A percentile compares a stretch with the other conserved stretches of the same genome.
Evolutionary conservation across 2,329 filamentous ascomycete genomes (phyloP).

Genomic region (Coniochaeta ligniaria): DNA sequence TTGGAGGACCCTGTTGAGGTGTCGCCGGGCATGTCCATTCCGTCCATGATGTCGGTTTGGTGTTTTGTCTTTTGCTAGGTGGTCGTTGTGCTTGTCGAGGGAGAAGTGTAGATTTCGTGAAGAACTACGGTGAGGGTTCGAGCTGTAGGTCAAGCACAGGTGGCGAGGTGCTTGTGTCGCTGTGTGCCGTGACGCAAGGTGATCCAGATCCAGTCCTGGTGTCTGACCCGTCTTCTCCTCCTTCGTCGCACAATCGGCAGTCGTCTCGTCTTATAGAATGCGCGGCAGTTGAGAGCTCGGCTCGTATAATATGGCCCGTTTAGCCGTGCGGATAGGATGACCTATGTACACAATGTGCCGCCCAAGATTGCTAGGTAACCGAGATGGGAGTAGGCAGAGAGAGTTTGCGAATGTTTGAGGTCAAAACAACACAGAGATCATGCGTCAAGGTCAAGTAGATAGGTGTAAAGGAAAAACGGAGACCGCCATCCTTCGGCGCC

Average conservation of each 20-base stretch:
- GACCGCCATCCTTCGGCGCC: neutral
- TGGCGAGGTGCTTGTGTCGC: neutral
- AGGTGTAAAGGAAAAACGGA: neutral
- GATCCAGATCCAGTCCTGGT: neutral
- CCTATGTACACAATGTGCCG: neutral
- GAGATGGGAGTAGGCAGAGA: neutral
- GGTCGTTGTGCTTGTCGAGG: no score
- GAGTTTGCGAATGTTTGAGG: neutral
- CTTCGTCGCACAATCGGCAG: neutral
- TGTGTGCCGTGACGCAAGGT: neutral
- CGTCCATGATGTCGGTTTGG: constrained; percentile 2
- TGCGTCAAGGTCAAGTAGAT: neutral
- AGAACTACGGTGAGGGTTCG: neutral
- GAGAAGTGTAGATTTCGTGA: neutral
- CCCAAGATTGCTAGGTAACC: neutral
- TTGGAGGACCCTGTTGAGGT: constrained; percentile 2
- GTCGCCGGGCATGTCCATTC: constrained; percentile 11
- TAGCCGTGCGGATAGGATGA: neutral
- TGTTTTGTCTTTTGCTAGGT: neutral
- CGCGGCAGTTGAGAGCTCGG: neutral
- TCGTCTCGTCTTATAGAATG: neutral
- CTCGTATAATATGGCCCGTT: neutral
- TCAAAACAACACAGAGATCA: neutral
- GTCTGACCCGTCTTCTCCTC: neutral
- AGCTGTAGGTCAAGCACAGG: neutral